Base-by-base conservation (phyloP, 225 moss, liverwort and hornwort genomes). In the Pleurozium schreberi region DNA sequence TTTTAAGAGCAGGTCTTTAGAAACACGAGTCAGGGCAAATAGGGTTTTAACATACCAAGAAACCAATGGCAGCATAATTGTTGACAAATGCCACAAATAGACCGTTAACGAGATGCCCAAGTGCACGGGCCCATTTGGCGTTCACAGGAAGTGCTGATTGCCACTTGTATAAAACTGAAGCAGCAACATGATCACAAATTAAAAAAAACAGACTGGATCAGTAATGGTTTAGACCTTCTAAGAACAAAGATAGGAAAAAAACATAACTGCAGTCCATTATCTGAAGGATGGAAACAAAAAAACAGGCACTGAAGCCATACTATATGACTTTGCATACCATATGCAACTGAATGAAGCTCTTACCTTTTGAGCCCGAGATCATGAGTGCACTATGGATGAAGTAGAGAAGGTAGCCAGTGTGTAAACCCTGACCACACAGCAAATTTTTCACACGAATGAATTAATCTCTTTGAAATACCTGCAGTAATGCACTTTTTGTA, bases 361-460 rank as follows among this genome's bases (percentile, higher is more conserved):
- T 94, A 96, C 95, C 96, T 96, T 91, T 95, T 25, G 97, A 96
- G 77, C 96, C 98, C 38, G 94, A 93, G 83, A 98, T 96, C 95
- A 98, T 93, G 45, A 98, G 90, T 82, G 96, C 98, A 85, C 93
- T 97, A 61, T 98, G 96, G 71, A 97, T 75, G 80, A 98, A 98
- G 91, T 91, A 98, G 83, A 98, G 89, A 74, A 98, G 53, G 90
- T 97, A 98, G 74, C 97, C 98, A 79, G 94, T 90, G 77, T 97
- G 88, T 70, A 98, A 87, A 16, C 98, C 96, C 95, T 95, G 85
- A 62, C 17, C 69, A 89, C 57, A 89, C 77, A 84, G n/a, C 13
- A 84, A 58, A 67, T 79, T 81, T 18, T 59, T 20, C 71, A 66
- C 6, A 57, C 50, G 73, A n/a, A 61, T 42, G 80, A n/a, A 65